Percentiles rank a stretch among this genome's conserved stretches.
phyloP scores from a whole-genome alignment of 1,139 yeast species.

The Eremothecium cymbalariae region DNA sequence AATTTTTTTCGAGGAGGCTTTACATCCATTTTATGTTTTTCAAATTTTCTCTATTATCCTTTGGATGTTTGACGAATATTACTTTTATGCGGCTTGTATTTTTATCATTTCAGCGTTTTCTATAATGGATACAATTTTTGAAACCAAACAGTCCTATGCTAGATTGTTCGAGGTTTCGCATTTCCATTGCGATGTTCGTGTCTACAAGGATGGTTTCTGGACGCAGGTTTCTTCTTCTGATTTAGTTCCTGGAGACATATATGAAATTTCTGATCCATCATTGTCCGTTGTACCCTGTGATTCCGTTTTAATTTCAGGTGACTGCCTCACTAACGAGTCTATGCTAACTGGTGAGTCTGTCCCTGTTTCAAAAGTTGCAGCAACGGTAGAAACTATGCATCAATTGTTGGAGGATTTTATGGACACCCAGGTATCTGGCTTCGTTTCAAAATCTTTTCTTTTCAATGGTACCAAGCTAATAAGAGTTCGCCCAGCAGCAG shows the following conservation, averaged over 20 bases:
- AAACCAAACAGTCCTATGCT: slow-evolving; percentile 67
- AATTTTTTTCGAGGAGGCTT: slow-evolving; percentile 73
- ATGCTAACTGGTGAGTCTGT: slow-evolving; percentile 98
- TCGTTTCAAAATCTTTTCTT: slow-evolving; percentile 63
- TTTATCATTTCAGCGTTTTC: slow-evolving; percentile 77
- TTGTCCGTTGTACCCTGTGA: slow-evolving; percentile 76
- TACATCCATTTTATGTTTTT: slow-evolving; percentile 91
- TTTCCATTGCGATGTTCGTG: slow-evolving; percentile 74
- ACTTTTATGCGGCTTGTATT: slow-evolving; percentile 88
- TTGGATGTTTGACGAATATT: slow-evolving; percentile 89
- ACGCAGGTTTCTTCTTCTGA: slow-evolving; percentile 70
- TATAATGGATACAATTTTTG: slow-evolving; percentile 69
- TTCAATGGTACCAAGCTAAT: slow-evolving; percentile 86
- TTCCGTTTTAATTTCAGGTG: slow-evolving; percentile 78
- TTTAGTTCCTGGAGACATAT: slow-evolving; percentile 91
- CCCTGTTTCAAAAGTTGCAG: slow-evolving; percentile 77
- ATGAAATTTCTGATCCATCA: slow-evolving; percentile 83
- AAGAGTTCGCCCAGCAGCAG: slow-evolving; percentile 59
- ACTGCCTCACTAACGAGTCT: slow-evolving; percentile 87
- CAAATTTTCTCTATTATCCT: slow-evolving; percentile 84
- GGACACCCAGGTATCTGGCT: slow-evolving; percentile 50
- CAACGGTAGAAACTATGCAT: slow-evolving; percentile 52
- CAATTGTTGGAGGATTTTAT: slow-evolving; percentile 46
- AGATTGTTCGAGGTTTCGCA: slow-evolving; percentile 68
- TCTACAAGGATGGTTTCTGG: slow-evolving; percentile 92